Evolutionary conservation across 1,284 basidiomycete species (phyloP).

Genomic region (Malassezia equina): DNA sequence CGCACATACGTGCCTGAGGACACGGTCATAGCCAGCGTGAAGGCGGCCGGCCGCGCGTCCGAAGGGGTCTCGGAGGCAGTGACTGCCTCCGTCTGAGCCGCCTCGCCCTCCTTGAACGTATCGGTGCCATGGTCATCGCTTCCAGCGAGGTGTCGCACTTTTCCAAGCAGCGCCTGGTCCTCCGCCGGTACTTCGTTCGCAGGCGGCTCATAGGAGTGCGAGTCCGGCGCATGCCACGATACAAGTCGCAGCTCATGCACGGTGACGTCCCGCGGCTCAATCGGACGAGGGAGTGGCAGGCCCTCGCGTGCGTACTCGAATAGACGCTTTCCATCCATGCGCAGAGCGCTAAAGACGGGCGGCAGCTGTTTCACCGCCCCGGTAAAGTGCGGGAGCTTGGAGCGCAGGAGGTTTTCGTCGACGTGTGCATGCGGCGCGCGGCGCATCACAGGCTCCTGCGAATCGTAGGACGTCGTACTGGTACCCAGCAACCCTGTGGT

Average conservation of each 20-base stretch:
- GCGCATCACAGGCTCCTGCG: constrained; percentile 55
- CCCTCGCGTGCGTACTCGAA: constrained; percentile 92
- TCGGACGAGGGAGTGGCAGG: constrained; percentile 79
- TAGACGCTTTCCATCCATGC: constrained; percentile 92
- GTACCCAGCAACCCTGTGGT: constrained; percentile 84
- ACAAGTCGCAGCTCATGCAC: constrained; percentile 66
- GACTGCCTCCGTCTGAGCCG: background rate
- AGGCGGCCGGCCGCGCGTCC: constrained; percentile 5
- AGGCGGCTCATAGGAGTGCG: constrained; percentile 33
- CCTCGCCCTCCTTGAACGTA: constrained; percentile 16
- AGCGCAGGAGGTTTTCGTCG: constrained; percentile 63
- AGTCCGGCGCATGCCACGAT: constrained; percentile 34
- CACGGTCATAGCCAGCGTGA: constrained; percentile 40
- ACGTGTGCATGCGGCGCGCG: constrained; percentile 70
- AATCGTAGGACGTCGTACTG: constrained; percentile 89
- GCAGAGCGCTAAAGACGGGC: constrained; percentile 73
- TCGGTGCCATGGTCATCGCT: constrained; percentile 15
- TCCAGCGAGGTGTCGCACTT: constrained; percentile 33
- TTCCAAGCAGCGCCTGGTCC: constrained; percentile 31
- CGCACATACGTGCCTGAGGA: constrained; percentile 46
- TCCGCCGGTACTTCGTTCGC: constrained; percentile 30
- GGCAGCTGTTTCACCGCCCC: constrained; percentile 72
- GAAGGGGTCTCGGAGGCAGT: background rate
- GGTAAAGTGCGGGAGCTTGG: constrained; percentile 63
- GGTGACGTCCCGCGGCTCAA: constrained; percentile 73